These are phyloP conservation scores for Viola odorata DNA, from an alignment of 345 rosid species.

Conservation along the genomic window DNA sequence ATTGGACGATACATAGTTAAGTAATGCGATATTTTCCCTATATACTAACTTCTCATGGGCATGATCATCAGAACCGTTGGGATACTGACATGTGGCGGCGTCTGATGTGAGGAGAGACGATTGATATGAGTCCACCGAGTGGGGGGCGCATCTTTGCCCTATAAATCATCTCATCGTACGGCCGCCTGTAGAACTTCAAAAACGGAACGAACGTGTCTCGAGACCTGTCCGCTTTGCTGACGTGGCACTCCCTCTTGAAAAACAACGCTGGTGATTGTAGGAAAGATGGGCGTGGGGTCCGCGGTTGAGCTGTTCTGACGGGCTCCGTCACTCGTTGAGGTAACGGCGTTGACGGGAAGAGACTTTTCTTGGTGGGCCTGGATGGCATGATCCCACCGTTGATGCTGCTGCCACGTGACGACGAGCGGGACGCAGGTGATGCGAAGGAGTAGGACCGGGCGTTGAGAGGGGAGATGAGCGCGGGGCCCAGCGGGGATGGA, in stretches of 20 bases:
- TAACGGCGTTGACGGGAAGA: slow-evolving; percentile 76
- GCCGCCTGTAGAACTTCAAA: slow-evolving; percentile 65
- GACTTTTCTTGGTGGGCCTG: slow-evolving; percentile 32
- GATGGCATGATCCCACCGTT: slow-evolving; percentile 12
- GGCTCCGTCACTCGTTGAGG: slow-evolving; percentile 50
- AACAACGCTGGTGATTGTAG: slow-evolving; percentile 87
- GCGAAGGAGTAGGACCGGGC: slow-evolving; percentile 73
- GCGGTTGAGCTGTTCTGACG: slow-evolving; percentile 19
- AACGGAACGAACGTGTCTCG: slow-evolving; percentile 77
- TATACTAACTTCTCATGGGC: slow-evolving; percentile 14
- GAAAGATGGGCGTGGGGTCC: slow-evolving; percentile 80
- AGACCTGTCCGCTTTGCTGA: slow-evolving; percentile 46
- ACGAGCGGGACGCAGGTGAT: slow-evolving; percentile 64
- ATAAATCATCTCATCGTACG: slow-evolving; percentile 89
- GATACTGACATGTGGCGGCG: slow-evolving; percentile 84
- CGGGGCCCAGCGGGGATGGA: slow-evolving; percentile 40
- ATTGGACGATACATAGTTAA: slow-evolving; percentile 8
- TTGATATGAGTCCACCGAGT: slow-evolving; percentile 79
- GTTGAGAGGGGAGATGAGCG: slow-evolving; percentile 58
- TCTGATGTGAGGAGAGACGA: slow-evolving; percentile 59
- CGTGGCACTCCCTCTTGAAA: slow-evolving; percentile 58
- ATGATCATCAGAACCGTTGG: slow-evolving; percentile 56
- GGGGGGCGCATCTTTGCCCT: slow-evolving; percentile 88
- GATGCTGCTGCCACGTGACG: slow-evolving; percentile 37
- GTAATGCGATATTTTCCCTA: slow-evolving; percentile 5